Percentiles rank a stretch among this genome's conserved stretches.
Evolutionary conservation across 2,329 filamentous ascomycete genomes (phyloP).

Genomic region (Talaromyces sp.): DNA sequence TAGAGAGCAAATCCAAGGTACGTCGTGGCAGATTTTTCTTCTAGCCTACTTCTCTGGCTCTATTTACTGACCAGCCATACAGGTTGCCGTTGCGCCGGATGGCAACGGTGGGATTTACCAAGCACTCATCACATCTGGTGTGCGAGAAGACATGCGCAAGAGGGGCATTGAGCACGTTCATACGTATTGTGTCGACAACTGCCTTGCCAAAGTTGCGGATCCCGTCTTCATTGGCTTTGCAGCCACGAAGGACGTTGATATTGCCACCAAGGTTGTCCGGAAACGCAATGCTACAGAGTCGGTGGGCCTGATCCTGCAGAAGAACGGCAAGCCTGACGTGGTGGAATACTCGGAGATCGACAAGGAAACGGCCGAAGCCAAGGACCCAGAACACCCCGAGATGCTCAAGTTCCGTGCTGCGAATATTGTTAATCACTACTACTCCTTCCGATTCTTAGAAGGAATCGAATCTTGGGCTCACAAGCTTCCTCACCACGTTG

Average conservation of each 20-base stretch:
- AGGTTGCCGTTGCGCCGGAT: constrained; percentile 88
- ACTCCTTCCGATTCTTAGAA: constrained; percentile 88
- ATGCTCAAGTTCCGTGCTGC: constrained; percentile 94
- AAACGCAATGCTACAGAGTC: constrained; percentile 96
- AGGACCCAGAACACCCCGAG: constrained; percentile 71
- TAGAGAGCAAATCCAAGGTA: constrained; percentile 81
- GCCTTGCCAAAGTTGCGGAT: constrained; percentile 97
- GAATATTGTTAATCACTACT: constrained; percentile 99
- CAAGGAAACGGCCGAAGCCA: constrained; percentile 77
- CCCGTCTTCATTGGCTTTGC: constrained; percentile 93
- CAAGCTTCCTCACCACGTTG: constrained; percentile 89
- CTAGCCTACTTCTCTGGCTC: background rate
- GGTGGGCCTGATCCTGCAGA: constrained; percentile 87
- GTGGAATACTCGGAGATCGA: constrained; percentile 99
- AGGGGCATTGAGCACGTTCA: constrained; percentile 93
- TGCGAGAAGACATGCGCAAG: constrained; percentile 80
- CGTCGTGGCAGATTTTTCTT: constrained; percentile 16
- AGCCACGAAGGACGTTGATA: constrained; percentile 81
- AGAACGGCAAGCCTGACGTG: constrained; percentile 94
- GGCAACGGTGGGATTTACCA: constrained; percentile 97
- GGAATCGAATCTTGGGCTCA: constrained; percentile 81
- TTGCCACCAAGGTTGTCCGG: constrained; percentile 98
- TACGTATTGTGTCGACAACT: constrained; percentile 98
- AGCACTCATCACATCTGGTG: constrained; percentile 73
- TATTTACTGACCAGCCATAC: constrained; percentile 14